These are phyloP conservation scores for Cyathus striatus DNA, from an alignment of 768 basidiomycete genomes.

Conservation along the genomic window DNA sequence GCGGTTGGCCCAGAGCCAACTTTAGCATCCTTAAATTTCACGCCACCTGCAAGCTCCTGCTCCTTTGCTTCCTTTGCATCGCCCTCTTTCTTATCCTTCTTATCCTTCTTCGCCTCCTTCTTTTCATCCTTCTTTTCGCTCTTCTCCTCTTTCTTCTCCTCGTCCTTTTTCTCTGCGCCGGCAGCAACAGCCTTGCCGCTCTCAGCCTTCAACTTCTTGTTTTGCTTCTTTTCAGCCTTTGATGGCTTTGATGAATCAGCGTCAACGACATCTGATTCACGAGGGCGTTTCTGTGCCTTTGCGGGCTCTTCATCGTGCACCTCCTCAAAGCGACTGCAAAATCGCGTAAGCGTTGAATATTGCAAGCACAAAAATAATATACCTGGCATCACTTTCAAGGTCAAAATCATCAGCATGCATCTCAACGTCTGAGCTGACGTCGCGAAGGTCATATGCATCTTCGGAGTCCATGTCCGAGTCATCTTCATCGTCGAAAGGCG, in stretches of 20 bases:
- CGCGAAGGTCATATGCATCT: constrained; percentile 61
- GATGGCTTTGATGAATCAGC: constrained; percentile 22
- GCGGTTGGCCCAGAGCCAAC: constrained; percentile 80
- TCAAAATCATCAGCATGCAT: constrained; percentile 59
- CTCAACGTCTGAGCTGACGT: constrained; percentile 83
- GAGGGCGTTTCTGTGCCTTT: constrained; percentile 65
- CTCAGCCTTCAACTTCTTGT: constrained; percentile 72
- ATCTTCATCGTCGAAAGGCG: constrained; percentile 37
- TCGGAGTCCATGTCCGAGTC: constrained; percentile 50
- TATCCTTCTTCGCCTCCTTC: constrained; percentile 17
- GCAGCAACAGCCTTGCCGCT: constrained; percentile 27
- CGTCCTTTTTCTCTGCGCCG: constrained; percentile 54
- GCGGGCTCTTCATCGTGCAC: constrained; percentile 38
- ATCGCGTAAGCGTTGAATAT: neutral
- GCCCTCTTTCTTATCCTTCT: constrained; percentile 27
- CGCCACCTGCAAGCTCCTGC: constrained; percentile 61
- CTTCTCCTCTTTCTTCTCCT: constrained; percentile 28
- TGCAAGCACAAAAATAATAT: constrained; percentile 10
- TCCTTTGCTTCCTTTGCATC: constrained; percentile 20
- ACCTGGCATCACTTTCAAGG: constrained; percentile 57
- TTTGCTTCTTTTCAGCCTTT: constrained; percentile 60
- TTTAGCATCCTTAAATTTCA: constrained; percentile 74
- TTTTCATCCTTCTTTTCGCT: constrained; percentile 22
- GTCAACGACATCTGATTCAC: constrained; percentile 47
- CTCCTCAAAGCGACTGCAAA: constrained; percentile 69